Conservation (phyloP, 148 eudicot genomes). For the Talinum fruticosum region DNA sequence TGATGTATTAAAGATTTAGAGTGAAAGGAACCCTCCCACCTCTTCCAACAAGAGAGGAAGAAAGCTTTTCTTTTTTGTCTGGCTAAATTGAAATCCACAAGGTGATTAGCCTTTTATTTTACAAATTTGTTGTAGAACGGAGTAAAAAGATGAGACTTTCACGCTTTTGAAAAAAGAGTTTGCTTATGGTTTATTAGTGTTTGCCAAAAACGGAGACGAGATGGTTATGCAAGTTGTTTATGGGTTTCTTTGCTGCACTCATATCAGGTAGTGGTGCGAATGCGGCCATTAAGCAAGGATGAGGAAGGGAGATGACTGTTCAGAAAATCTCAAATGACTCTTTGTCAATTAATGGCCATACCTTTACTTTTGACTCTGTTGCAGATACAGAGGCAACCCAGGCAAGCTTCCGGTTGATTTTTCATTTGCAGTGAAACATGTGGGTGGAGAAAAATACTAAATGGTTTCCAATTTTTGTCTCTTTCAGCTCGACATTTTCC, state of each 20-base stretch:
- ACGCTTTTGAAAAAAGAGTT: not conserved
- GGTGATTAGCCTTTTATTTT: not conserved
- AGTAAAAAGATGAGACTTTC: not conserved
- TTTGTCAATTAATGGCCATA: conserved; percentile 65
- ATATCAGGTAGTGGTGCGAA: conserved; percentile 72
- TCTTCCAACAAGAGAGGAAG: not conserved
- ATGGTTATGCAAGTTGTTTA: conserved; percentile 5
- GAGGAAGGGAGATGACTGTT: conserved; percentile 71
- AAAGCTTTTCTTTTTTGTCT: not conserved
- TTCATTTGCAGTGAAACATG: not conserved
- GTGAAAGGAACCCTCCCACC: not conserved
- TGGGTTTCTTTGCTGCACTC: conserved; percentile 9
- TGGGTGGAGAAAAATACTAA: conserved; percentile 10
- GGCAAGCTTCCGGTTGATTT: conserved; percentile 41
- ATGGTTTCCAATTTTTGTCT: conserved; percentile 14
- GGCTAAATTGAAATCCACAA: not conserved
- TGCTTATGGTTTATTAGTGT: not conserved
- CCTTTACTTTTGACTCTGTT: conserved; percentile 84
- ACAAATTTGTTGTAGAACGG: not conserved
- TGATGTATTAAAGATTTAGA: not conserved
- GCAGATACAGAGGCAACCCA: conserved; percentile 78
- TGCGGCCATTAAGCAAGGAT: conserved; percentile 74
- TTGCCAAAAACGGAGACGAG: not conserved
- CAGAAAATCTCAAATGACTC: conserved; percentile 77
- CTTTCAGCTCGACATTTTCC: conserved; percentile 78